Conservation (phyloP, 148 eudicot species). For the Rhododendron williamsianum region DNA sequence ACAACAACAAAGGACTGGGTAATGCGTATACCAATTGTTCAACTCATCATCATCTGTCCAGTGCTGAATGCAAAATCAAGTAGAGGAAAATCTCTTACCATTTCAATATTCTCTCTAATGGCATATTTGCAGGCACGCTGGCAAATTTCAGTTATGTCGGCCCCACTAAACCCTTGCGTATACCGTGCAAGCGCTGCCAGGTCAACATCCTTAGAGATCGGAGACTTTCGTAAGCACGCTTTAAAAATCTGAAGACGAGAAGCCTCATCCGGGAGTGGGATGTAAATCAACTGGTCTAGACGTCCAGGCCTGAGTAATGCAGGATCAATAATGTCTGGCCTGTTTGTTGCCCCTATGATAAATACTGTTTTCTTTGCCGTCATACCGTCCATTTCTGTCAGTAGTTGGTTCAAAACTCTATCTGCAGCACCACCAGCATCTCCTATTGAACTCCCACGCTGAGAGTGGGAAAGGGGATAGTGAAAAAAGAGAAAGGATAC, state of each 20-base stretch:
- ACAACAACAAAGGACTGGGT: not conserved
- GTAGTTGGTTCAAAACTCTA: constrained; percentile 4
- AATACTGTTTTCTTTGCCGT: not conserved
- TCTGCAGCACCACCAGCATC: constrained; percentile 12
- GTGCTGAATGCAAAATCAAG: not conserved
- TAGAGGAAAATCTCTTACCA: constrained; percentile 2
- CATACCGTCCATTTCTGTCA: constrained; percentile 2
- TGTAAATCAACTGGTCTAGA: constrained; percentile 1
- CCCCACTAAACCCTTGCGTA: not conserved
- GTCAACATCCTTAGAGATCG: not conserved
- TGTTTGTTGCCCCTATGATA: not conserved
- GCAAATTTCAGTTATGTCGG: not conserved
- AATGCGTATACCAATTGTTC: not conserved
- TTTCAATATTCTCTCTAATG: not conserved
- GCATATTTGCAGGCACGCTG: constrained; percentile 4
- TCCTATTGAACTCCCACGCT: constrained; percentile 24
- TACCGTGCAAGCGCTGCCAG: not conserved
- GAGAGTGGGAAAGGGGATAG: not conserved
- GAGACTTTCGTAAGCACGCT: not conserved
- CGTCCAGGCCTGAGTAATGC: not conserved
- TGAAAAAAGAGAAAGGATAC: not conserved
- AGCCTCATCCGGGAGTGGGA: not conserved
- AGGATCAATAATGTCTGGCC: constrained; percentile 1
- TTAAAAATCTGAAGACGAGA: not conserved
- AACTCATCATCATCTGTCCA: not conserved